A percentile compares a stretch with the other conserved stretches of the same genome.
Evolutionary conservation across 2,329 filamentous ascomycete genomes (phyloP).

Genomic region (Beauveria pseudobassiana): DNA sequence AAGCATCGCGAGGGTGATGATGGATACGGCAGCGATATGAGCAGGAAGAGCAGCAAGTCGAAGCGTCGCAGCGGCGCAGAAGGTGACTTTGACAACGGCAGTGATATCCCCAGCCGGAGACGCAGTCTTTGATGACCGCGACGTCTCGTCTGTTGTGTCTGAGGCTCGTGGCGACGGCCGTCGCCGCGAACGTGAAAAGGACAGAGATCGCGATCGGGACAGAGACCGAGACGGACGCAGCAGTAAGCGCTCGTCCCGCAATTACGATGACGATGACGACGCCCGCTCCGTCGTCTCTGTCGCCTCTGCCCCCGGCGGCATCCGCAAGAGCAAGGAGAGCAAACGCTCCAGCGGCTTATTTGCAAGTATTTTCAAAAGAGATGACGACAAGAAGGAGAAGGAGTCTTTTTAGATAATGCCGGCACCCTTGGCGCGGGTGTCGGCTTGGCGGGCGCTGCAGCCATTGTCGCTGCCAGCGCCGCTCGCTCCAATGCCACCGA

Average conservation of each 20-base stretch:
- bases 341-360: constrained; percentile 38
- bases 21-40: constrained; percentile 28
- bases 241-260: constrained; percentile 22
- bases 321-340: constrained; percentile 28
- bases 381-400: constrained; percentile 30
- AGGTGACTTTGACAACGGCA: constrained; percentile 27
- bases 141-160: constrained; percentile 43
- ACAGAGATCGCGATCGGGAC: constrained; percentile 11
- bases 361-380: constrained; percentile 39
- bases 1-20: constrained; percentile 30
- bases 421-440: constrained; percentile 62
- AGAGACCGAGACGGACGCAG: constrained; percentile 3
- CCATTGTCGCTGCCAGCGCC: constrained; percentile 31
- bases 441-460: constrained; percentile 50
- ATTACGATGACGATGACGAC: constrained; percentile 39
- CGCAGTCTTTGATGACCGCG: constrained; percentile 38
- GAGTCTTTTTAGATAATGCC: constrained; percentile 66
- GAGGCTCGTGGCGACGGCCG: constrained; percentile 30
- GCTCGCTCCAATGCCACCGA: constrained; percentile 28
- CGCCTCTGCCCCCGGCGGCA: constrained; percentile 27
- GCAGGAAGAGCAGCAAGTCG: constrained; percentile 33
- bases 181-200: constrained; percentile 26
- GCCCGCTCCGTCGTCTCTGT: constrained; percentile 38
- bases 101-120: constrained; percentile 32
- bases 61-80: constrained; percentile 29